These are phyloP conservation scores for Ploettnerulaceae sp. DNA, from an alignment of 2,329 filamentous ascomycete species.

Conservation along the genomic window DNA sequence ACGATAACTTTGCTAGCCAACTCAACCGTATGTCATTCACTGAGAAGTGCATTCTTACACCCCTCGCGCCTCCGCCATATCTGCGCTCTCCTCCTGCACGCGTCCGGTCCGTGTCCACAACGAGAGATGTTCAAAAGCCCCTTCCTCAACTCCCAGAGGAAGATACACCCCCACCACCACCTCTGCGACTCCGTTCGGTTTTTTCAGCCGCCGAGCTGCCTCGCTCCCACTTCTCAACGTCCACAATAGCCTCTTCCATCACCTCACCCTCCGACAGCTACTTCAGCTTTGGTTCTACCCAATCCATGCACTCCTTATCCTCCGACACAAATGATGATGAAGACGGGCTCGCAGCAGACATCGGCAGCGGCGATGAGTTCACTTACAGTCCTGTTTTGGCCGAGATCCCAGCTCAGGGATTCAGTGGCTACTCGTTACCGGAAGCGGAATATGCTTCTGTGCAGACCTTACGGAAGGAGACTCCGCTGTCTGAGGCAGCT, in stretches of 20 bases:
- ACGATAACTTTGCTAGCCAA: conserved; percentile 56
- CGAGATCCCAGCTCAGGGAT: conserved; percentile 7
- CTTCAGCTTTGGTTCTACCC: conserved; percentile 26
- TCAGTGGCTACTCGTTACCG: conserved; percentile 11
- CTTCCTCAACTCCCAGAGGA: conserved; percentile 29
- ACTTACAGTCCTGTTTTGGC: conserved; percentile 11
- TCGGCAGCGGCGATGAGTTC: conserved; percentile 27
- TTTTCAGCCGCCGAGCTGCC: conserved; percentile 23
- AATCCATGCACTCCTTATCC: conserved; percentile 15
- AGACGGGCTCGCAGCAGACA: conserved; percentile 21
- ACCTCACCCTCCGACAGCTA: conserved; percentile 27
- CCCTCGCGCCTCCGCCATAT: conserved; percentile 28
- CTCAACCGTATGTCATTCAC: conserved; percentile 18
- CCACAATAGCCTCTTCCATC: conserved; percentile 27
- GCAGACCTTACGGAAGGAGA: conserved; percentile 11
- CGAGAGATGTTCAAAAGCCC: conserved; percentile 24
- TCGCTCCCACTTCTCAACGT: conserved; percentile 31
- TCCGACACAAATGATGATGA: conserved; percentile 24
- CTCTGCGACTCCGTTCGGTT: conserved; percentile 19
- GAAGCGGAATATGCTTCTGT: conserved; percentile 10
- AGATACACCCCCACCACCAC: conserved; percentile 13
- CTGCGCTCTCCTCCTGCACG: conserved; percentile 12
- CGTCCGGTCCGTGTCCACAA: conserved; percentile 6
- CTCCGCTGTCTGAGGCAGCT: conserved; percentile 15
- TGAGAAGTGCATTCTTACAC: conserved; percentile 24